Evolutionary conservation across 768 basidiomycete species (phyloP), one percentile per base, ranked within the genome.

Genomic region (Mycena maculata): DNA sequence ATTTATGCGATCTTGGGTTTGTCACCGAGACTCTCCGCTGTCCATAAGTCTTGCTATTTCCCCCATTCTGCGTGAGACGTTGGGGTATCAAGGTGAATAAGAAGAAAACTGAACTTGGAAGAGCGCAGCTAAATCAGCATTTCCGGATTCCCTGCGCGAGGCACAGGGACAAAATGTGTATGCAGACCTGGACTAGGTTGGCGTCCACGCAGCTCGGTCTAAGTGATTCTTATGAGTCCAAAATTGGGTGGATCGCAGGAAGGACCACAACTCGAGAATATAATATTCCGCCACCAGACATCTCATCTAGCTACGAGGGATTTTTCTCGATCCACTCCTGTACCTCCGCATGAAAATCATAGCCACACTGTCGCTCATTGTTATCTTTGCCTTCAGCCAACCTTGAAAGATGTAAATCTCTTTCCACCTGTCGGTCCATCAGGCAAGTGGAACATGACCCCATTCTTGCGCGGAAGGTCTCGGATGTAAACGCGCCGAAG

Each of bases 201-300:
- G 28, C 27, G 48, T 50, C 48, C 48, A 50, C 48, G 48, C 48
- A 50, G 48, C 48, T 50, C 48, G 48, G 48, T 50, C 28, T 28
- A 50, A 30, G 48, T 50, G 48, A 30, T 50, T 50, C 48, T 50
- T 31, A 50, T 31, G 28, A 50, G 48, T 50, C 48, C 48, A 50
- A 50, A 50, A 50, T 50, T 50, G 48, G 48, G 28, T 50, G 48
- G 48, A 50, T 50, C 28, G 48, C 48, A 50, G 48, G 28, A 50
- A 50, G 48, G 48, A 50, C 48, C 48, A 50, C 48, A 18, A 50
- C 48, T 50, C 48, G 48, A 48, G 47, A 50, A 50, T 50, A 50
- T 31, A 50, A 50, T 50, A 50, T 50, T 50, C 48, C 48, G 48
- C 48, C 48, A 50, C 48, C 48, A 50, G 48, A 50, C 48, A 48